A percentile compares a stretch with the other conserved stretches of the same genome.
These are phyloP conservation scores for Stagonosporopsis tanaceti DNA, from an alignment of 2,329 filamentous ascomycete species.

Conservation along the genomic window DNA sequence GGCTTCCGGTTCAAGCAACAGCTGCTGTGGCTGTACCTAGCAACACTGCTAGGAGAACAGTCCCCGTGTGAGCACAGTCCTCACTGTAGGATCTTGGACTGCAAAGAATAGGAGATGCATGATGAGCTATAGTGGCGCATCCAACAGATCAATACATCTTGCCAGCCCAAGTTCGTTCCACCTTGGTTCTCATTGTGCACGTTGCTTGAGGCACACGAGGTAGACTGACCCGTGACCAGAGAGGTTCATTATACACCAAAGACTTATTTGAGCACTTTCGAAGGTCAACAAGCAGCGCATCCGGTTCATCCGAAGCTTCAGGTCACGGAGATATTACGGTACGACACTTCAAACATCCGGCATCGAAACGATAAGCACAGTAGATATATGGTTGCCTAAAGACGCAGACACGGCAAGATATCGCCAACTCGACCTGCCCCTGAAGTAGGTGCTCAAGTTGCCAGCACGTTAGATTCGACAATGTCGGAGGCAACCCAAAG, in stretches of 20 bases:
- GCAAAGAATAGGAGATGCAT: neutral
- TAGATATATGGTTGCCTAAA: neutral
- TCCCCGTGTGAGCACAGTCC: neutral
- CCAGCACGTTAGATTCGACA: conserved; percentile 15
- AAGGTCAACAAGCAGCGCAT: neutral
- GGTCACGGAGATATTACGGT: neutral
- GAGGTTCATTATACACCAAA: neutral
- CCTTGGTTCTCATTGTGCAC: neutral
- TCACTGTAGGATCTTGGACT: neutral
- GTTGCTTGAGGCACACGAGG: neutral
- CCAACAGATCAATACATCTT: neutral
- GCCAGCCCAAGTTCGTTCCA: neutral
- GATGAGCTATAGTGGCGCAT: neutral
- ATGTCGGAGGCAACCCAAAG: conserved; percentile 14
- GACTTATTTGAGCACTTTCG: neutral
- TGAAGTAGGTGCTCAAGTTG: conserved; percentile 2
- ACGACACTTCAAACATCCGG: neutral
- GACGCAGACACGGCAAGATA: conserved; percentile 16
- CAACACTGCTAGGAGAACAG: neutral
- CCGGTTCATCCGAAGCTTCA: conserved; percentile 7
- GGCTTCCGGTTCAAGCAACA: neutral
- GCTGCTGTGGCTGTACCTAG: neutral
- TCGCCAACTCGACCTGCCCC: conserved; percentile 4
- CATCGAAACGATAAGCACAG: neutral
- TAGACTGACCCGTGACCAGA: neutral